Percentiles rank a stretch among this genome's conserved stretches.
Evolutionary conservation across 2,329 filamentous ascomycete genomes (phyloP).

Genomic region (Falciphora oryzae): DNA sequence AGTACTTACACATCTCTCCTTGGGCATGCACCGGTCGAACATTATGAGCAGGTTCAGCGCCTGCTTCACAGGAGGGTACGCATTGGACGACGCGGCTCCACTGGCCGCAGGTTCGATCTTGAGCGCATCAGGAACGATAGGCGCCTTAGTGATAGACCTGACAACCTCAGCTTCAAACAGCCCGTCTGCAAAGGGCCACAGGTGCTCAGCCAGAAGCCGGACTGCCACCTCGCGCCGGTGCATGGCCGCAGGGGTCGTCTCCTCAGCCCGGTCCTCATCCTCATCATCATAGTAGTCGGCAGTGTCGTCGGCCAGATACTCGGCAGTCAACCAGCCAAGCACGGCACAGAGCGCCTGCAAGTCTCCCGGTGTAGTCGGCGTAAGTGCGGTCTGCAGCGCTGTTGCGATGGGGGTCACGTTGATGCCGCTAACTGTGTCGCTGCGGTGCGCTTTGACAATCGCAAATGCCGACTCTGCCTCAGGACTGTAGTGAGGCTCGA

Average conservation of each 20-base stretch:
- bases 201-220: slow-evolving; percentile 47
- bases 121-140: slow-evolving; percentile 40
- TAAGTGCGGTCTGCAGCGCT: slow-evolving; percentile 3
- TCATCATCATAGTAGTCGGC: slow-evolving; percentile 44
- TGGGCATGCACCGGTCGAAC: slow-evolving; percentile 61
- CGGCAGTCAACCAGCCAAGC: slow-evolving; percentile 52
- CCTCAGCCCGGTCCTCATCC: slow-evolving; percentile 4
- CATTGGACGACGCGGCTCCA: slow-evolving; percentile 45
- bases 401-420: slow-evolving; percentile 33
- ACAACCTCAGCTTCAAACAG: slow-evolving; percentile 50
- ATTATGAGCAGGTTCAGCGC: slow-evolving; percentile 53
- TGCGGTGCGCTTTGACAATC: slow-evolving; percentile 43
- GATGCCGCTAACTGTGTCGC: slow-evolving; percentile 44
- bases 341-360: slow-evolving; percentile 48
- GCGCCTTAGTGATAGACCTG: slow-evolving; percentile 46
- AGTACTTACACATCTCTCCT: slow-evolving; percentile 52
- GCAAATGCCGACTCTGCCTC: slow-evolving; percentile 8
- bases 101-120: slow-evolving; percentile 45
- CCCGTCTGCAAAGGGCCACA: slow-evolving; percentile 51
- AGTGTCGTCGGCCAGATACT: slow-evolving; percentile 50
- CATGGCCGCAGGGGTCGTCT: slow-evolving; percentile 38
- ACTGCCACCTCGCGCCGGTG: slow-evolving; percentile 53
- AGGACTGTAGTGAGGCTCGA: slow-evolving; percentile 44
- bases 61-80: slow-evolving; percentile 51
- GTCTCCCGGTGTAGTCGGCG: slow-evolving; percentile 39